phyloP scores from a whole-genome alignment of 257 asterid genomes.

The Cynanchum wilfordii region DNA sequence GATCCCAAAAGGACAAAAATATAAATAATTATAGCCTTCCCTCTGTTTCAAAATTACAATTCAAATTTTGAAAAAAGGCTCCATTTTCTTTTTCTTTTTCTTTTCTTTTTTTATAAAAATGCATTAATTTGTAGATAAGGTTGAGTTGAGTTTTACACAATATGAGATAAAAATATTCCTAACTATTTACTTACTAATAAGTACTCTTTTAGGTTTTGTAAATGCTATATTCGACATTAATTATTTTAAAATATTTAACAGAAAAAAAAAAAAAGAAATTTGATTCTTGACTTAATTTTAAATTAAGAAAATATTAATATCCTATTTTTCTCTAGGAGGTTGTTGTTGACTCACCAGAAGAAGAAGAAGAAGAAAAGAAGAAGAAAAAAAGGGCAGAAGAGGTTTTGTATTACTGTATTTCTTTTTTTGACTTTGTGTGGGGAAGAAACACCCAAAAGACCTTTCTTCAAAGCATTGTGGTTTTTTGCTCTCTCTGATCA shows the following conservation, averaged over 20 bases:
- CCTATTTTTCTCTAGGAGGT: too few relatives aligned
- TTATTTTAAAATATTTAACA: too few relatives aligned
- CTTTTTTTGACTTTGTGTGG: not conserved
- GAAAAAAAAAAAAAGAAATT: too few relatives aligned
- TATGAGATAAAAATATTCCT: too few relatives aligned
- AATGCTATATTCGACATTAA: too few relatives aligned
- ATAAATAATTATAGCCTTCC: not conserved
- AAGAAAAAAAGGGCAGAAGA: not conserved
- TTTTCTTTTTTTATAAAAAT: not conserved
- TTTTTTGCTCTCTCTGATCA: not conserved
- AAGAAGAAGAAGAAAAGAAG: not conserved
- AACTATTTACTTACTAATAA: too few relatives aligned
- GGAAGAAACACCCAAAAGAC: not conserved
- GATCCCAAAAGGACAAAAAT: not conserved
- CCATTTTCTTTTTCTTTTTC: too few relatives aligned
- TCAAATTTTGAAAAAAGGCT: not conserved
- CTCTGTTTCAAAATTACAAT: not conserved
- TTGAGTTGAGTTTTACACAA: too few relatives aligned
- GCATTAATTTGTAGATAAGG: not conserved
- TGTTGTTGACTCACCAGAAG: not conserved
- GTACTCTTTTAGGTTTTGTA: too few relatives aligned
- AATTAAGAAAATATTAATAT: not conserved
- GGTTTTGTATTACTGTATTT: not conserved
- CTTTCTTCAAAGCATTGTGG: constrained; percentile 1
- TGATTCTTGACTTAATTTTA: too few relatives aligned